Base-by-base conservation (phyloP, 164 flowering plant species). In the Piper betle region DNA sequence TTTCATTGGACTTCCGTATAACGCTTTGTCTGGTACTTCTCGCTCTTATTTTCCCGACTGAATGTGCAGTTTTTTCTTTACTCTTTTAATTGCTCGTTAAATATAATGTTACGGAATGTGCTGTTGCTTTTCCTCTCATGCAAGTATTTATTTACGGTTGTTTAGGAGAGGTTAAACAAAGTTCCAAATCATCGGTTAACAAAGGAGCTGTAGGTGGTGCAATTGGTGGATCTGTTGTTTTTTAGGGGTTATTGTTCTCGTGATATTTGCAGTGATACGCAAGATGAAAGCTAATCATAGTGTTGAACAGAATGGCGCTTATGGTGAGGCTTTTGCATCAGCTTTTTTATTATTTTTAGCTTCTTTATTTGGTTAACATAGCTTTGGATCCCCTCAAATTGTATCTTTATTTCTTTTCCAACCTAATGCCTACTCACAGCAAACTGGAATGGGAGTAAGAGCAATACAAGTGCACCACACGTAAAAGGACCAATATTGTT, bases 281-380 rank as follows among this genome's bases (percentile, higher is more conserved):
- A 86, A 80, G 80, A 82, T 74, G 60, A 83, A 89, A 4, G 93
- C 89, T 43, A 87, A 84, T 60, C 75, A 60, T 67, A 89, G 89
- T 15, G 80, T 77, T 59, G 82, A 70, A 58, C 40, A 75, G 43
- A 86, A 83, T 55, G 75, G 62, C 61, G 87, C 93, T 63, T 86
- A 84, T 53, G 87, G 89, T 86, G 75, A 46, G 50, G 15, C 15
- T 46, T 10, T 15, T 10, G 15, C 50, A 46, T 10, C 15, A 9
- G 10, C 15, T 15, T 46, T 46, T 12, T 46, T 46, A 8, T 15
- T 46, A 0, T 15, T 2, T 46, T 12, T 46, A 25, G 33, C 33
- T 25, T 25, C 33, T 25, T 25, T 25, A 25, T 46, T 46, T 46
- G 11, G 11, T 46, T 8, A 46, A 10, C 11, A 10, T 5, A 15